Conservation (phyloP, 2,329 filamentous ascomycete genomes). For the Eurotiales sp. region DNA sequence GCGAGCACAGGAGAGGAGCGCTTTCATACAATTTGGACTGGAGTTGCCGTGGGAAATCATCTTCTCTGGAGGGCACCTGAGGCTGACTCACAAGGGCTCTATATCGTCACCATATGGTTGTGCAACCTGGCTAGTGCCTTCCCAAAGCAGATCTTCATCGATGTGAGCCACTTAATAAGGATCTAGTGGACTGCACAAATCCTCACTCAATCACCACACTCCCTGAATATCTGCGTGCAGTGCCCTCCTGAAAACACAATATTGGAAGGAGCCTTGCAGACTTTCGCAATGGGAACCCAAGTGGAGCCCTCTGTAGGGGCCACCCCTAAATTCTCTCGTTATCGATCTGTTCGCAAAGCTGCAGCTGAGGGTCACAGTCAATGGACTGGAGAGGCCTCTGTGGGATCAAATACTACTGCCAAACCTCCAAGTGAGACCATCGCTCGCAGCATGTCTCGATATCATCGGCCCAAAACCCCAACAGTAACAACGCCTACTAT, state of each 20-base stretch:
- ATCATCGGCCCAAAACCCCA: slow-evolving; percentile 24
- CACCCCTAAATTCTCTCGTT: slow-evolving; percentile 52
- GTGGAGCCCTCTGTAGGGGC: slow-evolving; percentile 13
- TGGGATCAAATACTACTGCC: background rate
- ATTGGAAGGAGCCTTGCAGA: background rate
- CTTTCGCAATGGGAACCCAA: slow-evolving; percentile 21
- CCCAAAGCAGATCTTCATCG: background rate
- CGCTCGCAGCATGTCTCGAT: slow-evolving; percentile 36
- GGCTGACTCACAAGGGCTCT: background rate
- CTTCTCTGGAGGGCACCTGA: background rate
- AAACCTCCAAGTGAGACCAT: slow-evolving; percentile 24
- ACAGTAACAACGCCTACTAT: slow-evolving; percentile 19
- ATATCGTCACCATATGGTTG: background rate
- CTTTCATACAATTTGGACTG: too few species aligned
- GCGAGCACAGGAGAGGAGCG: background rate
- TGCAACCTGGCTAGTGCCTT: background rate
- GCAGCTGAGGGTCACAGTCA: slow-evolving; percentile 18
- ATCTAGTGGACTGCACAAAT: background rate
- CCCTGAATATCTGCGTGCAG: background rate
- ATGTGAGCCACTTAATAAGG: background rate
- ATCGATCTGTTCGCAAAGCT: slow-evolving; percentile 54
- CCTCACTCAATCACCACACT: background rate
- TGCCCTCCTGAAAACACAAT: background rate
- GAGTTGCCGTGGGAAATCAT: too few species aligned
- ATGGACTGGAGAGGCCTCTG: background rate